phyloP scores from a whole-genome alignment of 371 early-diverging fungal species.

The Basidiobolus meristosporus region DNA sequence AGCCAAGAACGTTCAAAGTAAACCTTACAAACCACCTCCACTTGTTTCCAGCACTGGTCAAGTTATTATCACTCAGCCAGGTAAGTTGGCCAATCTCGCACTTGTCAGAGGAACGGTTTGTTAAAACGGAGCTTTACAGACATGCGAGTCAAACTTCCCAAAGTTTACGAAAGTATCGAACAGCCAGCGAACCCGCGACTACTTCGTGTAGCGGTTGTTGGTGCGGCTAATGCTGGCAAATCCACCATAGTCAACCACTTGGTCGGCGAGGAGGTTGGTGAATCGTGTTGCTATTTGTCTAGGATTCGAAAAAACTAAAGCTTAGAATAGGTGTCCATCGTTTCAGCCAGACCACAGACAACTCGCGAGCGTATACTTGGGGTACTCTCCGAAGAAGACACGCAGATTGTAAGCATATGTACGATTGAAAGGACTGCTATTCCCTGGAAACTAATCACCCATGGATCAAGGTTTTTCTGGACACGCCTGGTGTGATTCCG shows the following conservation, averaged over 20 bases:
- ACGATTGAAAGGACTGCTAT: not conserved
- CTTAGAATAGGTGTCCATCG: conserved; percentile 26
- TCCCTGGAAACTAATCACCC: conserved; percentile 4
- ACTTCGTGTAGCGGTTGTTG: conserved; percentile 39
- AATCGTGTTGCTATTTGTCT: conserved; percentile 11
- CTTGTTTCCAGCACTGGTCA: no score
- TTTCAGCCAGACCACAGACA: conserved; percentile 54
- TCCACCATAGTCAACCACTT: conserved; percentile 57
- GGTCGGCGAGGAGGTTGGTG: conserved; percentile 27
- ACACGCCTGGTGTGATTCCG: conserved; percentile 33
- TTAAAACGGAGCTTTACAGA: no score
- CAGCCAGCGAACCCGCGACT: conserved; percentile 46
- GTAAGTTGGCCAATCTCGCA: no score
- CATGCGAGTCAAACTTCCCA: conserved; percentile 5
- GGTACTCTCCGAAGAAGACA: conserved; percentile 25
- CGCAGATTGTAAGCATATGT: conserved; percentile 20
- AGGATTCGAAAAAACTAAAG: not conserved
- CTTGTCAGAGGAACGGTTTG: no score
- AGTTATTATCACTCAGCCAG: no score
- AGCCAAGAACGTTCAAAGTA: no score
- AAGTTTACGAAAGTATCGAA: conserved; percentile 12
- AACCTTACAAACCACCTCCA: no score
- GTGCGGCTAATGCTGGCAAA: conserved; percentile 67
- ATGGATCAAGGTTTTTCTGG: conserved; percentile 15
- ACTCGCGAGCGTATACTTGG: conserved; percentile 36